Conservation (phyloP, 1,139 yeast species). For the Hansenula anomala region DNA sequence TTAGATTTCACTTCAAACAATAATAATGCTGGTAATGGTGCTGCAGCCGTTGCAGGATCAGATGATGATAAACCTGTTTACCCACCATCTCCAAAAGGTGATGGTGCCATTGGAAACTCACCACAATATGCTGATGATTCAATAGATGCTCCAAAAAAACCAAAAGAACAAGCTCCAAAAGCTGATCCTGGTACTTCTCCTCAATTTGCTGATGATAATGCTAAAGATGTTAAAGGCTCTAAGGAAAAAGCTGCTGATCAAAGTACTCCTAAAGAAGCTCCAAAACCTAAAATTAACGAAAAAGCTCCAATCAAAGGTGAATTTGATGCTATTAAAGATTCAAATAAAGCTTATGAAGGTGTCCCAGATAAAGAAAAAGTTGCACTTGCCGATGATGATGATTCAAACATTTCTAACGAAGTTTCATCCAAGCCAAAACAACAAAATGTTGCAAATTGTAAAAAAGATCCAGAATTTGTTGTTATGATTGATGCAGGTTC, state of each 20-base stretch:
- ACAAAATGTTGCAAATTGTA: constrained; percentile 22
- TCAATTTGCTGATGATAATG: constrained; percentile 19
- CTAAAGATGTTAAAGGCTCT: constrained; percentile 9
- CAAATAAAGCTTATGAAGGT: constrained; percentile 21
- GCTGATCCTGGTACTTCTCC: constrained; percentile 12
- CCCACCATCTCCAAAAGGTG: background rate
- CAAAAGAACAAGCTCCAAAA: constrained; percentile 3
- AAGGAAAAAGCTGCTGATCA: constrained; percentile 21
- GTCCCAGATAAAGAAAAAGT: constrained; percentile 19
- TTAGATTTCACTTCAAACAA: background rate
- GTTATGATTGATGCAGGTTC: constrained; percentile 97
- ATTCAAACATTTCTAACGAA: constrained; percentile 3
- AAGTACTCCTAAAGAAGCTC: constrained; percentile 22
- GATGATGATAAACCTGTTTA: background rate
- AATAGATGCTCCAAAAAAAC: constrained; percentile 1
- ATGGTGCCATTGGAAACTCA: constrained; percentile 7
- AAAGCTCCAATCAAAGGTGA: constrained; percentile 11
- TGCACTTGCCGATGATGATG: background rate
- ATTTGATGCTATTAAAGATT: constrained; percentile 22
- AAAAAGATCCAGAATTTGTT: constrained; percentile 48
- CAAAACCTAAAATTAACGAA: constrained; percentile 14
- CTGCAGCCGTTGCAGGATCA: background rate
- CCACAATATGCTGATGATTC: constrained; percentile 21
- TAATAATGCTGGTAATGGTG: too few relatives aligned
- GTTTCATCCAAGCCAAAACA: background rate